These are phyloP conservation scores for Xylaria longipes DNA, from an alignment of 495 filamentous ascomycete species.

Conservation along the genomic window DNA sequence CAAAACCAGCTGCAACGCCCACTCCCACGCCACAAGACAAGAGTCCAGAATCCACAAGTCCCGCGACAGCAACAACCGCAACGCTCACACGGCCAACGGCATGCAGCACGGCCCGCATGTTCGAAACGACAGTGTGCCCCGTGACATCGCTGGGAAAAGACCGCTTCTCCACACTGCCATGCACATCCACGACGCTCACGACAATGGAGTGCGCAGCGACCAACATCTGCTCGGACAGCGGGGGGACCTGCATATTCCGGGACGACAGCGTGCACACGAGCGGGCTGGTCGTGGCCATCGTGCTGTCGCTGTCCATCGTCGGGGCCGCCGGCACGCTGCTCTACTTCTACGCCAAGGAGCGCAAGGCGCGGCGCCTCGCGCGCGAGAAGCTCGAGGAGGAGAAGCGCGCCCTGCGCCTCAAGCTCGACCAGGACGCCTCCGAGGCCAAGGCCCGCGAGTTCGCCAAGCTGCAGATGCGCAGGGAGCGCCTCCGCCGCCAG, in stretches of 20 bases:
- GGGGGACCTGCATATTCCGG: slow-evolving; percentile 49
- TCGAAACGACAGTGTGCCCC: slow-evolving; percentile 45
- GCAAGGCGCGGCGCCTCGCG: slow-evolving; percentile 40
- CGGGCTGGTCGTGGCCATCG: slow-evolving; percentile 51
- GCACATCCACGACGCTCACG: slow-evolving; percentile 44
- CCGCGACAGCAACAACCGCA: slow-evolving; percentile 11
- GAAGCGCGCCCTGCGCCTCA: not conserved
- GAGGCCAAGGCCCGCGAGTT: not conserved
- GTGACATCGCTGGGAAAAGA: slow-evolving; percentile 41
- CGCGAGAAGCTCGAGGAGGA: slow-evolving; percentile 45
- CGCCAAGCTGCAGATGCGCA: not conserved
- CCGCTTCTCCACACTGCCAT: slow-evolving; percentile 41
- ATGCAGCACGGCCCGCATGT: slow-evolving; percentile 48
- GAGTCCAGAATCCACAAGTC: slow-evolving; percentile 17
- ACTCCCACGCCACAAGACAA: slow-evolving; percentile 25
- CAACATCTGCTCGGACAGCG: slow-evolving; percentile 50
- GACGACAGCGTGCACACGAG: slow-evolving; percentile 42
- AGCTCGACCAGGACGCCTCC: not conserved
- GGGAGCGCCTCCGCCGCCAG: not conserved
- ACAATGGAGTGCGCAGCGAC: slow-evolving; percentile 49
- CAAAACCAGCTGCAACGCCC: slow-evolving; percentile 25
- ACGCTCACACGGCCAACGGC: slow-evolving; percentile 17
- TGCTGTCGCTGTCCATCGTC: slow-evolving; percentile 45
- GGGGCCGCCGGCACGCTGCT: slow-evolving; percentile 41
- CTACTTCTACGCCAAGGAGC: slow-evolving; percentile 50